Evolutionary conservation across 306 rosid species (phyloP), one percentile per base, ranked within the genome.

Genomic region (Crotalaria pallida): DNA sequence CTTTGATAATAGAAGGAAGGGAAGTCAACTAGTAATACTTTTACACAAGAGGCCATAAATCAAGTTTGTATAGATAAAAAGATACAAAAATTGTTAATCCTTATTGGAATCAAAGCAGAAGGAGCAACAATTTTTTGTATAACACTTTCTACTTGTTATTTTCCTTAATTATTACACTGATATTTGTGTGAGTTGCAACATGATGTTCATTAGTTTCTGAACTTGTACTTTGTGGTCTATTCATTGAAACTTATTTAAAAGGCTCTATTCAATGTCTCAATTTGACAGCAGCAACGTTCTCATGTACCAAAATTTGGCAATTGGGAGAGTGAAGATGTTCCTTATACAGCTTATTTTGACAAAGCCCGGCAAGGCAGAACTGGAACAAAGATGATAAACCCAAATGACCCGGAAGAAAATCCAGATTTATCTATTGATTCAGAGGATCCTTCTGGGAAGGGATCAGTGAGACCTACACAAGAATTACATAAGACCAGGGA

Each of bases 251-350:
- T 50, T 67, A 43, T 10, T 16, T 86, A 65, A 83, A 72, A 29
- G 2, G 3, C 40, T 74, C 19, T 76, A 82, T 60, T 76, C 11
- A n/a, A 33, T 81, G 72, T 65, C 71, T 82, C 29, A 63, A 43
- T 78, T 71, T 72, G 51, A 72, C 96, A 91, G 96, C 87, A 95
- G 96, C 86, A 95, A 81, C 96, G 89, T 66, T 73, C 96, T 45
- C 96, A 74, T 71, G 99, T 95, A 58, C 99, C 99, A 10, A 82
- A 84, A 63, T 95, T 87, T 79, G 99, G 97, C 64, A 86, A 89
- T 48, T 91, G 99, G 99, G 96, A 87, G 40, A 76, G 78, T 41
- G 92, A 81, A 51, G 97, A 85, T 79, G 99, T 95, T 77, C 99
- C 96, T 22, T 95, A 95, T 74, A 89, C 97, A 19, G 97, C 87